Percentiles rank a stretch among this genome's conserved stretches.
Evolutionary conservation across 306 rosid species (phyloP).

Genomic region (Spatholobus suberectus): DNA sequence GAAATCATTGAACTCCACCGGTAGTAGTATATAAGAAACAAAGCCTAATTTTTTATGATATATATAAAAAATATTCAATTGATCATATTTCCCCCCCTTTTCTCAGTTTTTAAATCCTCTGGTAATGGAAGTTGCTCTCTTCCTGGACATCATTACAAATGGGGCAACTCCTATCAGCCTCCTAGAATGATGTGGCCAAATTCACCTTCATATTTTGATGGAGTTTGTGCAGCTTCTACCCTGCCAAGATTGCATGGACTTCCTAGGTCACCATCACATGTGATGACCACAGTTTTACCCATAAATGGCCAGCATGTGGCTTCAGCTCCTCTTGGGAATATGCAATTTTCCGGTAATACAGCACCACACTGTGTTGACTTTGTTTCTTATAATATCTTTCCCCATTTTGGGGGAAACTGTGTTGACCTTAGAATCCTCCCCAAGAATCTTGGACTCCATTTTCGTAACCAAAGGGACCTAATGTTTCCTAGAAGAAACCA

Average conservation of each 20-base stretch:
- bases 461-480: constrained; percentile 36
- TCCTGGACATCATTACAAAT: constrained; percentile 51
- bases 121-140: constrained; percentile 47
- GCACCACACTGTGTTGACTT: constrained; percentile 52
- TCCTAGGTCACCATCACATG: constrained; percentile 59
- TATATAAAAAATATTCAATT: not conserved
- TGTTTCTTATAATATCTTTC: constrained; percentile 50
- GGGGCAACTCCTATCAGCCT: constrained; percentile 57
- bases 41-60: not conserved
- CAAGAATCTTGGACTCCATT: constrained; percentile 44
- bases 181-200: constrained; percentile 51
- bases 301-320: constrained; percentile 54
- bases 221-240: constrained; percentile 44
- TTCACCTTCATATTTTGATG: constrained; percentile 58
- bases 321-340: constrained; percentile 63
- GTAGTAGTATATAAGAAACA: not conserved
- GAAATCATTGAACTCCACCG: not conserved
- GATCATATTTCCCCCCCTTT: not conserved
- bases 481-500: constrained; percentile 58
- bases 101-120: constrained; percentile 48
- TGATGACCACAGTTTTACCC: constrained; percentile 47
- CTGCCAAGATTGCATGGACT: constrained; percentile 54
- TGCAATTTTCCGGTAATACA: constrained; percentile 47
- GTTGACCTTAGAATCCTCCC: constrained; percentile 50
- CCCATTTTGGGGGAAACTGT: constrained; percentile 60